A percentile compares a stretch with the other conserved stretches of the same genome.
These are phyloP conservation scores for Suillus subluteus DNA, from an alignment of 768 basidiomycete species.

Conservation along the genomic window DNA sequence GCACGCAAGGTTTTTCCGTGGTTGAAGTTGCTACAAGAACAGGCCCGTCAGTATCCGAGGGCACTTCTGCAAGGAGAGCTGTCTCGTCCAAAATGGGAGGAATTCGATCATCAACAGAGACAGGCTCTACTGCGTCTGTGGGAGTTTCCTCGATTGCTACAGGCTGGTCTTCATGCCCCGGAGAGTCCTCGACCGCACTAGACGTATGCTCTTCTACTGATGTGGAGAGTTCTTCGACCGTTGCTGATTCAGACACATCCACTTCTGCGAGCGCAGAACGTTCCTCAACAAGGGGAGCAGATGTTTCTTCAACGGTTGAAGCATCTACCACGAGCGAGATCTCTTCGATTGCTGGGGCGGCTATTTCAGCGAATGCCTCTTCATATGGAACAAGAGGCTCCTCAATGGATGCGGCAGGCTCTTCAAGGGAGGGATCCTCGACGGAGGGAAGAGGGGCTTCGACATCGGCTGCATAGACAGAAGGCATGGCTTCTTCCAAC, in stretches of 20 bases:
- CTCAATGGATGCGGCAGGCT: neutral
- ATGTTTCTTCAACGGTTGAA: neutral
- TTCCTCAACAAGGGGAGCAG: neutral
- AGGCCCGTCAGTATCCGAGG: conserved; percentile 3
- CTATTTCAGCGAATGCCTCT: neutral
- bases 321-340: neutral
- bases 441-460: neutral
- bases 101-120: neutral
- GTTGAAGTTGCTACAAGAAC: conserved; percentile 2
- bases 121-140: neutral
- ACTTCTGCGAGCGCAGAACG: neutral
- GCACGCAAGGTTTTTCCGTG: neutral
- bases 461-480: neutral
- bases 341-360: neutral
- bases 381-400: conserved; percentile 9
- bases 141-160: conserved; percentile 14
- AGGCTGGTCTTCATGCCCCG: conserved; percentile 3
- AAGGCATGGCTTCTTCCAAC: neutral
- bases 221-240: neutral
- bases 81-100: conserved; percentile 10
- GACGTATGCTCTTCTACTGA: neutral
- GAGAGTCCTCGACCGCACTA: conserved; percentile 1
- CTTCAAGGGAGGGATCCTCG: too few species aligned
- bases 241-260: neutral
- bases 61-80: conserved; percentile 1